Evolutionary conservation across 148 eudicot genomes (phyloP), one percentile per base, ranked within the genome.

Genomic region (Persicaria maculosa): DNA sequence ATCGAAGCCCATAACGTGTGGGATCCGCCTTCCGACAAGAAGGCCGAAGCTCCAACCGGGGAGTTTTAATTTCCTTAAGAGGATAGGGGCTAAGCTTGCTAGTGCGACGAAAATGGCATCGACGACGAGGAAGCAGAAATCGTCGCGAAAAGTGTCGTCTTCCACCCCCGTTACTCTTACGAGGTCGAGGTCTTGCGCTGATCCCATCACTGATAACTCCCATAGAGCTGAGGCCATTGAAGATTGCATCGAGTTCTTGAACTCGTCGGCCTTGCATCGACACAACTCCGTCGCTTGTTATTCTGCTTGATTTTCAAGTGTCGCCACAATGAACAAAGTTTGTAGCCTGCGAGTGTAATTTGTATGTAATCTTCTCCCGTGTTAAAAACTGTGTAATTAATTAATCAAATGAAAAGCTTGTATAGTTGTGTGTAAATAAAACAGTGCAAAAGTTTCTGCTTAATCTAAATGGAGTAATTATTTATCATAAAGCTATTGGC

Each of bases 171-270:
- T 81, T 4, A 77, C 70, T 12, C 72, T 88, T 48, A 74, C 69
- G 15, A 83, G 87, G 74, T 87, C 90, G 9, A 53, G 81, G 1
- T 88, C 91, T 9, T 85, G 80, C 17, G 84, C 81, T 5, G 81
- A 83, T 8, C 72, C 81, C 0, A 74, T 81, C 25, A 45, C 22
- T n/a, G 47, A 22, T 36, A 87, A 88, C 78, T 83, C 85, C 14
- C 88, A 85, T 17, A 80, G 83, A 68, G 91, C 88, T n/a, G 85
- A 88, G 78, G 88, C 88, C 36, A 76, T 88, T 9, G 85, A 84
- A 71, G 91, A 85, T 45, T 88, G 88, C 55, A 88, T 88, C 45
- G 84, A 88, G 79, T 88, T 88, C 81, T 84, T 88, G 77, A 85
- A 87, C 47, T 81, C 81, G 74, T 84, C 89, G 44, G 57, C 75